Conservation (phyloP, 129 eudicot genomes). For the Chrysanthemum seticuspe region DNA sequence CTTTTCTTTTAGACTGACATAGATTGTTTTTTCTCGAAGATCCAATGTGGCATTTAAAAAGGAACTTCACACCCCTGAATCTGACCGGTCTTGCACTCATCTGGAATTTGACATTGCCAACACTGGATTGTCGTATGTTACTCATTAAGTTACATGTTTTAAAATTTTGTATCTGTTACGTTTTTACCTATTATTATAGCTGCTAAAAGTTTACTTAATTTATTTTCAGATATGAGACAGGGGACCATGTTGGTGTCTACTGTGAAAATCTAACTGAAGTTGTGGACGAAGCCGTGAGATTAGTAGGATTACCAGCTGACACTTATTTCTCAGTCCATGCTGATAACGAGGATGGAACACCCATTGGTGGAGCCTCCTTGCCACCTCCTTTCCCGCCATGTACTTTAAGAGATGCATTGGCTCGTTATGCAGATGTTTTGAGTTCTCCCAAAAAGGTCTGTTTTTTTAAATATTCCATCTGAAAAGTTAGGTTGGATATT, state of each 20-base stretch:
- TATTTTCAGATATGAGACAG: slow-evolving; percentile 69
- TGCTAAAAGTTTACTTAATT: background rate
- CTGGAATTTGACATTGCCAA: slow-evolving; percentile 80
- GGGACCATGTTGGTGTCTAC: slow-evolving; percentile 87
- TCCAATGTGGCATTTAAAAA: slow-evolving; percentile 74
- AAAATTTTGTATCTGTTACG: background rate
- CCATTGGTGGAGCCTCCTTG: slow-evolving; percentile 63
- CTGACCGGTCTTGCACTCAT: slow-evolving; percentile 97
- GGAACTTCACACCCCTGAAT: slow-evolving; percentile 79
- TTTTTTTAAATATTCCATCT: background rate
- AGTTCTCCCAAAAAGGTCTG: slow-evolving; percentile 58
- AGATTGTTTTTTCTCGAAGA: slow-evolving; percentile 27
- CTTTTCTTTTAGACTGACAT: slow-evolving; percentile 14
- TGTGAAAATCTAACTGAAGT: slow-evolving; percentile 72
- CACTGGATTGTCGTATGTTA: slow-evolving; percentile 72
- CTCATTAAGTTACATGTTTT: background rate
- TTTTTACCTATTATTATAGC: background rate
- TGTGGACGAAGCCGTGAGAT: slow-evolving; percentile 74
- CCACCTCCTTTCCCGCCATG: slow-evolving; percentile 91
- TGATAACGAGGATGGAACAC: slow-evolving; percentile 74
- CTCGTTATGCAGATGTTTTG: slow-evolving; percentile 78
- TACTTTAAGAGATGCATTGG: slow-evolving; percentile 64
- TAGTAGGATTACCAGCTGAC: slow-evolving; percentile 45
- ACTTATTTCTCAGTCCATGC: slow-evolving; percentile 71
- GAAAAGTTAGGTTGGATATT: background rate